Base-by-base conservation (phyloP, 2,329 filamentous ascomycete species). In the Fusarium keratoplasticum region DNA sequence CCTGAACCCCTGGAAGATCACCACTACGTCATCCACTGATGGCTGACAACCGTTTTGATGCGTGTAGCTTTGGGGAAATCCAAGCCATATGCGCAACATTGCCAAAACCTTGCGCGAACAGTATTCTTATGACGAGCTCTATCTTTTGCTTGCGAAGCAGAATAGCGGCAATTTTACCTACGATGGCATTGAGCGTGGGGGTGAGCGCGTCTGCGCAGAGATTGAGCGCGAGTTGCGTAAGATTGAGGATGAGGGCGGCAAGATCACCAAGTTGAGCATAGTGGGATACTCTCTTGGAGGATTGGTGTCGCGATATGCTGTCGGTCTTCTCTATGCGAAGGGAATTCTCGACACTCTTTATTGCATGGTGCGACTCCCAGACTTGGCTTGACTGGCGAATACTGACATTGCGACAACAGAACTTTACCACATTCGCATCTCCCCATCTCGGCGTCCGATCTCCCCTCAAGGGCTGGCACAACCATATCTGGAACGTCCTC, bases 271-370 rank as follows among this genome's bases (percentile, higher is more conserved):
- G 83, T 86, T 98, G 73, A 98, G 95, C 81, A 87, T 98, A 44
- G 89, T 96, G 50, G 96, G 96, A 42, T 98, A 98, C 82, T 97
- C 95, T 0, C 87, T 98, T 2, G 96, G 96, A 54, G 96, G 96
- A 0, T 86, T 98, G 8, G 91, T 98, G 6, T 91, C 94, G 11
- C 89, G 96, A 69, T 98, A 98, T 84, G 93, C 94, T 2, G 89
- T 98, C 66, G 96, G 96, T 0, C 84, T 98, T 77, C 87, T 98
- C 5, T 90, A 95, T 77, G 92, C 94, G 64, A 94, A 93, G 78
- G 95, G 95, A 10, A 87, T 94, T 67, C 91, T 98, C 66, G 92
- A 97, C 66, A 88, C 88, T 67, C 87, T 98, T 29, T 88, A 95
- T 80, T 96, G 96, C 74, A 89, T 96, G 83, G 91, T 93, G 85